Percentiles rank a stretch among this genome's conserved stretches.
phyloP scores from a whole-genome alignment of 306 rosid species.

The Vigna mungo region DNA sequence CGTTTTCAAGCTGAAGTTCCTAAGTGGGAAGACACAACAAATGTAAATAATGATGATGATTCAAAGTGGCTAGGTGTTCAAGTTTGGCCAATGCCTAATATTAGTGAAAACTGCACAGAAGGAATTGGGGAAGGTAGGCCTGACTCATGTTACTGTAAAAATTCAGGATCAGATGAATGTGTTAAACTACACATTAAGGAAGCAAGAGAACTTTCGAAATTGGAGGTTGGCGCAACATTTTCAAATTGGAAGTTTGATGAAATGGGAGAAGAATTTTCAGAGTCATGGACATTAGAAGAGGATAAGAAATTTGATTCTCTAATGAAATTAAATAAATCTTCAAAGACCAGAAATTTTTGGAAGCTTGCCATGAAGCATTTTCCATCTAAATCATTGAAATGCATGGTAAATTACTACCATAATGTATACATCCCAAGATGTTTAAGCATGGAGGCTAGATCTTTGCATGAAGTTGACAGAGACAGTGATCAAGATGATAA shows the following conservation, averaged over 20 bases:
- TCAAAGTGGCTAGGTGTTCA: slow-evolving; percentile 47
- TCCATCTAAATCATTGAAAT: slow-evolving; percentile 47
- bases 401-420: slow-evolving; percentile 47
- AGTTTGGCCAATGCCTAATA: slow-evolving; percentile 42
- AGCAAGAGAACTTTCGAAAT: slow-evolving; percentile 40
- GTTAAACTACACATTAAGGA: slow-evolving; percentile 40
- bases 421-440: slow-evolving; percentile 48
- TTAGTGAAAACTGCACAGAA: background rate
- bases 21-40: slow-evolving; percentile 32
- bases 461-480: slow-evolving; percentile 34
- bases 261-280: slow-evolving; percentile 49
- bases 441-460: slow-evolving; percentile 42
- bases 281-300: slow-evolving; percentile 49
- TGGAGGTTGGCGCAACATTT: slow-evolving; percentile 44
- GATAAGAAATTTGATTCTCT: slow-evolving; percentile 41
- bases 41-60: slow-evolving; percentile 15
- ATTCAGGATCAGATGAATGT: slow-evolving; percentile 46
- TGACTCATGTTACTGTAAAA: slow-evolving; percentile 10
- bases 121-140: slow-evolving; percentile 44
- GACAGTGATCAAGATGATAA: slow-evolving; percentile 36
- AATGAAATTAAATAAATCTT: slow-evolving; percentile 1
- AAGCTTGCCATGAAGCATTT: slow-evolving; percentile 40
- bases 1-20: slow-evolving; percentile 59
- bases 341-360: slow-evolving; percentile 44
- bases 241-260: slow-evolving; percentile 54